These are phyloP conservation scores for Neobulgaria alba DNA, from an alignment of 2,329 filamentous ascomycete species.

Conservation along the genomic window DNA sequence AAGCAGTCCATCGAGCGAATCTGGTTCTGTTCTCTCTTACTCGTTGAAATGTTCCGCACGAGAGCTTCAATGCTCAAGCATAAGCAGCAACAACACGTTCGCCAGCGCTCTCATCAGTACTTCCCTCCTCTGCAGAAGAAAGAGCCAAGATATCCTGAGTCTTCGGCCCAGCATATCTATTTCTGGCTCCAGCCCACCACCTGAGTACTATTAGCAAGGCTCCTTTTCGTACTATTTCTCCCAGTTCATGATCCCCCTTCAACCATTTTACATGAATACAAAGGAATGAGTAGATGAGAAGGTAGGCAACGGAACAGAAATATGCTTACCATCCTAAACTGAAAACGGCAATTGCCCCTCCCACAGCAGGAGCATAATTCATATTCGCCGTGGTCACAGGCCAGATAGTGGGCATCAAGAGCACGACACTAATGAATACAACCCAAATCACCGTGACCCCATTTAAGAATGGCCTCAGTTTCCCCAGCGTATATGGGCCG, in stretches of 20 bases:
- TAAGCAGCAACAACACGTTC: not conserved
- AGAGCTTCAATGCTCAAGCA: too few relatives aligned
- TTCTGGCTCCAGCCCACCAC: constrained; percentile 32
- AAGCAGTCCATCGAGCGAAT: too few relatives aligned
- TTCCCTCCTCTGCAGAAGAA: constrained; percentile 2
- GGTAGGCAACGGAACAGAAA: too few relatives aligned
- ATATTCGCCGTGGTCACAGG: constrained; percentile 42
- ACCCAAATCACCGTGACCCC: constrained; percentile 51
- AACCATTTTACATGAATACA: too few relatives aligned
- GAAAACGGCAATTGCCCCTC: constrained; percentile 38
- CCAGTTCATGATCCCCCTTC: too few relatives aligned
- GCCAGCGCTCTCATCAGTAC: constrained; percentile 1
- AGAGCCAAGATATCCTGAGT: constrained; percentile 38
- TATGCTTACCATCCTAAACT: constrained; percentile 34
- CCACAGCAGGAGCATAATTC: constrained; percentile 41
- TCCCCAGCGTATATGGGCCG: constrained; percentile 49
- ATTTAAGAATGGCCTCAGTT: constrained; percentile 47
- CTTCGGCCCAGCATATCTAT: constrained; percentile 48
- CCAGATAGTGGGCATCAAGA: constrained; percentile 42
- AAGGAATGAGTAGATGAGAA: too few relatives aligned
- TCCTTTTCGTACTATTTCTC: too few relatives aligned
- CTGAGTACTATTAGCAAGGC: not conserved
- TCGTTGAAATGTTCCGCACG: too few relatives aligned
- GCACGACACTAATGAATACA: constrained; percentile 51
- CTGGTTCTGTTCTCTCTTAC: too few relatives aligned